These are phyloP conservation scores for Serendipita indica DNA, from an alignment of 768 basidiomycete genomes.

Conservation along the genomic window DNA sequence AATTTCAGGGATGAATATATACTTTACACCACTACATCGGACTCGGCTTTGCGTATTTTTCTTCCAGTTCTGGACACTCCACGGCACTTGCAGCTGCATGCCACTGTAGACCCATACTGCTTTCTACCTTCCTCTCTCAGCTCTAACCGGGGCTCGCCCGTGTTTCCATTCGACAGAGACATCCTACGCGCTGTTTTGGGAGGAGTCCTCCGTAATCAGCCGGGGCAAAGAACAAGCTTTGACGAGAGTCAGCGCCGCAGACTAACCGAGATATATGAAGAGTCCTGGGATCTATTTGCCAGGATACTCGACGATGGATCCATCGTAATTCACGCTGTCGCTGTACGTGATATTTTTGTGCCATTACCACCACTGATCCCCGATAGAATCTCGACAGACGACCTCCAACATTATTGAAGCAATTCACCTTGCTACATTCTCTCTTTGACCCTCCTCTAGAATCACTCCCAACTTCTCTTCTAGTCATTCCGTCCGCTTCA, in stretches of 20 bases:
- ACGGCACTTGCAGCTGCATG: conserved; percentile 69
- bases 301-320: conserved; percentile 59
- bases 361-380: conserved; percentile 7
- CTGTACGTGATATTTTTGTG: conserved; percentile 33
- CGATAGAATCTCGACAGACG: conserved; percentile 72
- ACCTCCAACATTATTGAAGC: conserved; percentile 68
- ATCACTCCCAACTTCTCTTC: conserved; percentile 26
- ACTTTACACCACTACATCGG: conserved; percentile 71
- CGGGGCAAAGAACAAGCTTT: conserved; percentile 18
- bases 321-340: conserved; percentile 54
- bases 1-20: conserved; percentile 51
- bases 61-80: conserved; percentile 79
- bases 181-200: conserved; percentile 37
- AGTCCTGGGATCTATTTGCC: conserved; percentile 67
- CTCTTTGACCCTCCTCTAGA: conserved; percentile 23
- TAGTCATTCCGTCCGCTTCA: conserved; percentile 36
- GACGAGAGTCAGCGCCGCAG: conserved; percentile 35
- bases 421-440: conserved; percentile 58
- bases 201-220: conserved; percentile 24
- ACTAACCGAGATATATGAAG: conserved; percentile 49
- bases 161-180: conserved; percentile 60
- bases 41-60: conserved; percentile 72
- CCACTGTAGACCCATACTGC: conserved; percentile 57
- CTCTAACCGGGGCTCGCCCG: conserved; percentile 28
- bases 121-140: conserved; percentile 33